These are phyloP conservation scores for Starmerella powellii DNA, from an alignment of 805 yeast species.

Conservation along the genomic window DNA sequence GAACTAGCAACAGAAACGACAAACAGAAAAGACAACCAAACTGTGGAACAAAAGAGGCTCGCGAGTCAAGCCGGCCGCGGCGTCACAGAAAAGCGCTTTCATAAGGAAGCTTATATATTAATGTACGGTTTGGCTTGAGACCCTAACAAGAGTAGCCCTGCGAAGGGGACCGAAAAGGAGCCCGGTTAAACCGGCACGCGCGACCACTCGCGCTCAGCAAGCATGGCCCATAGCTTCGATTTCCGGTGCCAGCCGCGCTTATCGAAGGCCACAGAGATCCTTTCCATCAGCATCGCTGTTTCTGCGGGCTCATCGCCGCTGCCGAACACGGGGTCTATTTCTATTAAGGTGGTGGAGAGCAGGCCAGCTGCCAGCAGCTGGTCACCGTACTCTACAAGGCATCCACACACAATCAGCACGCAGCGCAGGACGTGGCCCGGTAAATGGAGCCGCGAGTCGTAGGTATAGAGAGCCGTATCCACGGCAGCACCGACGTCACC, in stretches of 20 bases:
- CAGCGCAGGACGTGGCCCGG: conserved; percentile 62
- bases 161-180: too few relatives aligned
- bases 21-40: too few relatives aligned
- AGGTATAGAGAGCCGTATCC: conserved; percentile 65
- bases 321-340: conserved; percentile 26
- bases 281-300: conserved; percentile 41
- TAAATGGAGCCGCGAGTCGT: conserved; percentile 55
- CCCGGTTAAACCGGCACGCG: not conserved
- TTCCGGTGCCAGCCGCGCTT: conserved; percentile 43
- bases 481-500: conserved; percentile 32
- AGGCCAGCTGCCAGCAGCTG: conserved; percentile 36
- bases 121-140: too few relatives aligned
- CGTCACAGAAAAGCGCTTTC: too few relatives aligned
- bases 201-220: conserved; percentile 15
- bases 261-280: conserved; percentile 42
- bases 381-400: conserved; percentile 37
- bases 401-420: conserved; percentile 54
- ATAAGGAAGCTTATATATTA: too few relatives aligned
- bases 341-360: conserved; percentile 36
- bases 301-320: conserved; percentile 29
- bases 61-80: too few relatives aligned
- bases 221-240: conserved; percentile 57
- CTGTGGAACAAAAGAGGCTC: too few relatives aligned
- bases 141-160: too few relatives aligned
- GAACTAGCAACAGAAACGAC: too few relatives aligned